Conservation (phyloP, 768 basidiomycete species). For the Macrolepiota albuminosa region DNA sequence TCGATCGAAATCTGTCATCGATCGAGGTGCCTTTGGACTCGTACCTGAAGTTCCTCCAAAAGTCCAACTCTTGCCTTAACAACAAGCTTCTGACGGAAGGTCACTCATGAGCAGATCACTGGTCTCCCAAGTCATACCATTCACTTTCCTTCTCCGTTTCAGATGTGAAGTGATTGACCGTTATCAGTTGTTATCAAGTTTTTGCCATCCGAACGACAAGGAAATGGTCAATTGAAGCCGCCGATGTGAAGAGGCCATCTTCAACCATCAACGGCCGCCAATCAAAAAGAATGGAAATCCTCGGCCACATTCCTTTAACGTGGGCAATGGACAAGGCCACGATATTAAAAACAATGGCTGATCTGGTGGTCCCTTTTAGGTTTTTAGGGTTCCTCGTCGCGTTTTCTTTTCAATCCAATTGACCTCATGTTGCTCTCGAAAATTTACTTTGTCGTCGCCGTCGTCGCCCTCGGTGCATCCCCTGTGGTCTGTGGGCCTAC, state of each 20-base stretch:
- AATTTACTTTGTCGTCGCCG: conserved; percentile 17
- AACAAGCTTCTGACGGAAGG: not conserved
- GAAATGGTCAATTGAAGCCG: not conserved
- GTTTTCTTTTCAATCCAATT: not conserved
- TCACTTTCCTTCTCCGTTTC: not conserved
- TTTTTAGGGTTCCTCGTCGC: not conserved
- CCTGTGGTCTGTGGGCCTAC: conserved; percentile 16
- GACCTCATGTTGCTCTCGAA: conserved; percentile 17
- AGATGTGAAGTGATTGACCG: not conserved
- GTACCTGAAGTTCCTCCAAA: not conserved
- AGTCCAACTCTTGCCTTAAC: not conserved
- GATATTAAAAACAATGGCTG: conserved; percentile 4
- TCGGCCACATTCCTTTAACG: conserved; percentile 2
- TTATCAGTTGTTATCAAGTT: not conserved
- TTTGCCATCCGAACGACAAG: not conserved
- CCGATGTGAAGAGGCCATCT: not conserved
- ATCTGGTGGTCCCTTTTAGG: not conserved
- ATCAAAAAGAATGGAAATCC: not conserved
- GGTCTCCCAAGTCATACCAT: not conserved
- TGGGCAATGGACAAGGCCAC: conserved; percentile 4
- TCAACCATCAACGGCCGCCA: not conserved
- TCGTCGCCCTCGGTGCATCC: conserved; percentile 19
- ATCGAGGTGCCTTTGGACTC: not conserved
- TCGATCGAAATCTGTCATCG: not conserved
- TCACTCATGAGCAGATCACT: not conserved